Evolutionary conservation across 1,139 yeast species (phyloP).

Genomic region (Waltiozyma sp.): DNA sequence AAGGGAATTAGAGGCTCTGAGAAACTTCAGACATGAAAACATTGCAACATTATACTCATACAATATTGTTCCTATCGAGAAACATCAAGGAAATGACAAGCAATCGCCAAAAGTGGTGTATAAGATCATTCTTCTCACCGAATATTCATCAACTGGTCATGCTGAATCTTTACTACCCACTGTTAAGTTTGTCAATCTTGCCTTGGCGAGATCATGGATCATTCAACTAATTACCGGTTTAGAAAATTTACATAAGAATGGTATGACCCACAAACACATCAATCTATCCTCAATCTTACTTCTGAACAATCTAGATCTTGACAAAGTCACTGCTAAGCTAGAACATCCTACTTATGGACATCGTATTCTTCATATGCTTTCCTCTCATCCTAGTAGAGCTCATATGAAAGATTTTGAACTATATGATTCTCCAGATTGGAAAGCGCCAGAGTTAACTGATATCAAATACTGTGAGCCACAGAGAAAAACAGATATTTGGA

Average conservation of each 20-base stretch:
- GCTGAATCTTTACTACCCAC: conserved; percentile 60
- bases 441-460: conserved; percentile 61
- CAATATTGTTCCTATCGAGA: conserved; percentile 44
- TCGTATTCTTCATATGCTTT: conserved; percentile 48
- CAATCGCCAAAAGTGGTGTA: conserved; percentile 8
- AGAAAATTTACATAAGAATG: conserved; percentile 72
- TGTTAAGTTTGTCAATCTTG: conserved; percentile 55
- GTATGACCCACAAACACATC: conserved; percentile 63
- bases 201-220: conserved; percentile 80
- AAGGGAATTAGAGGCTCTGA: conserved; percentile 53
- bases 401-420: conserved; percentile 15
- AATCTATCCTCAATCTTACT: conserved; percentile 51
- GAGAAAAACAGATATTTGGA: conserved; percentile 87
- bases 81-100: conserved; percentile 13
- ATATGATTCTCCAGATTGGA: conserved; percentile 36
- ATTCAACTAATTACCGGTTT: conserved; percentile 78
- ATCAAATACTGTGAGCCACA: conserved; percentile 33
- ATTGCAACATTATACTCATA: conserved; percentile 58
- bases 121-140: conserved; percentile 54
- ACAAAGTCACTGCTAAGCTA: conserved; percentile 49
- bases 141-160: conserved; percentile 47
- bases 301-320: conserved; percentile 37
- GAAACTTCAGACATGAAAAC: conserved; percentile 51
- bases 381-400: conserved; percentile 33
- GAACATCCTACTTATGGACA: conserved; percentile 65